These are phyloP conservation scores for Angomonas deanei DNA, from an alignment of 208 protist species.

Conservation along the genomic window DNA sequence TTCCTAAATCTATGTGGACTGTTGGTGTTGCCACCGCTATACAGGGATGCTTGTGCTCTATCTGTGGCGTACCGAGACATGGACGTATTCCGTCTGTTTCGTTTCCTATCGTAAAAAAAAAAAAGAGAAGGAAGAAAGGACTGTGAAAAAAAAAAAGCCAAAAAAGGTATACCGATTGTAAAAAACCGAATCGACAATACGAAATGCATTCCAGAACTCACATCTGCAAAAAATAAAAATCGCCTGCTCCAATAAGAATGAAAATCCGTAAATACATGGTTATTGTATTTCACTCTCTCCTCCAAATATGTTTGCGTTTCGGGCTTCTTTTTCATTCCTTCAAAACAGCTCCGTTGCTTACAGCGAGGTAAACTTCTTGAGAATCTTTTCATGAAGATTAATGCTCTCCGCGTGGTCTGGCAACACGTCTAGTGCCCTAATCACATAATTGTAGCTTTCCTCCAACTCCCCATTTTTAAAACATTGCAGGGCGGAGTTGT, in stretches of 20 bases:
- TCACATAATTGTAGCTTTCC: conserved; percentile 51
- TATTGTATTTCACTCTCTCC: no score
- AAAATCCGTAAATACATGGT: not conserved
- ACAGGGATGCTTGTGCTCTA: no score
- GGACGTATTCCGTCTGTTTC: no score
- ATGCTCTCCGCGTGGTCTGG: conserved; percentile 85
- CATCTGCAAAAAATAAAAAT: not conserved
- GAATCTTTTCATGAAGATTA: conserved; percentile 51
- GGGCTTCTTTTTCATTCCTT: conserved; percentile 11
- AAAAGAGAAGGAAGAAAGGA: not conserved
- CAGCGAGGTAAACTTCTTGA: conserved; percentile 41
- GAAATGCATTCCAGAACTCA: not conserved
- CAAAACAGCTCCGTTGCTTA: conserved; percentile 12
- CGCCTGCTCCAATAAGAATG: not conserved
- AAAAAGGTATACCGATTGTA: not conserved
- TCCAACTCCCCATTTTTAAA: conserved; percentile 82
- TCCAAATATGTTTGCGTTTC: no score
- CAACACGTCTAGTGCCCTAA: conserved; percentile 56
- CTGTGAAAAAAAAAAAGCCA: conserved; percentile 3
- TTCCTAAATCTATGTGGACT: no score
- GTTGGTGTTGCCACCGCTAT: no score
- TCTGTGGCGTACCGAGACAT: no score
- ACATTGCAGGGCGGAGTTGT: conserved; percentile 83
- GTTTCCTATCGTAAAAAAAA: not conserved
- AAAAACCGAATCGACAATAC: not conserved